Percentiles rank a stretch among this genome's conserved stretches.
phyloP scores from a whole-genome alignment of 768 basidiomycete species.

The Lentinula aciculospora region DNA sequence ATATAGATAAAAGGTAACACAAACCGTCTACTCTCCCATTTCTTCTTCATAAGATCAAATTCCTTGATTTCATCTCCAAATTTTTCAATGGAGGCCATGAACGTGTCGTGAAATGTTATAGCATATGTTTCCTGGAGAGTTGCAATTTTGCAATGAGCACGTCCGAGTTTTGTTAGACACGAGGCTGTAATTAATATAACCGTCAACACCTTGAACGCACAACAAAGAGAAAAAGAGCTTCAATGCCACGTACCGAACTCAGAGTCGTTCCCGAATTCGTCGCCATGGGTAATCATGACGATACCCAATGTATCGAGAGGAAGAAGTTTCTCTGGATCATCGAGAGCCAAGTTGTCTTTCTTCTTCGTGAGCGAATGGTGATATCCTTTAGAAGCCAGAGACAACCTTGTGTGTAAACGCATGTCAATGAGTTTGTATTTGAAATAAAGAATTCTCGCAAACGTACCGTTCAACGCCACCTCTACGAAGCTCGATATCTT shows the following conservation, averaged over 20 bases:
- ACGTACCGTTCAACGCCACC: conserved; percentile 69
- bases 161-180: conserved; percentile 70
- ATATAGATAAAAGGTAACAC: conserved; percentile 12
- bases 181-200: conserved; percentile 37
- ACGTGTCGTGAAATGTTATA: conserved; percentile 66
- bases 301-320: conserved; percentile 77
- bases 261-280: conserved; percentile 75
- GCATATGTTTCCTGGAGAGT: conserved; percentile 81
- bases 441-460: not conserved
- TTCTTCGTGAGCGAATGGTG: conserved; percentile 71
- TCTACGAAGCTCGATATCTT: conserved; percentile 76
- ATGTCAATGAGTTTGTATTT: not conserved
- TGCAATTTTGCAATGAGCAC: conserved; percentile 82
- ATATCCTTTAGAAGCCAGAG: conserved; percentile 66
- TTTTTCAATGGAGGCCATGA: conserved; percentile 57
- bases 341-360: conserved; percentile 57
- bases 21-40: conserved; percentile 79
- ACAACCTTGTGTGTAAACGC: conserved; percentile 41
- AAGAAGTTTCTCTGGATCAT: conserved; percentile 65
- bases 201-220: not conserved
- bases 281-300: conserved; percentile 83
- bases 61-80: conserved; percentile 77
- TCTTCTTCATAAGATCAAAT: conserved; percentile 76
- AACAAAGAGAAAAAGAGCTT: not conserved
- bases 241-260: conserved; percentile 51